phyloP scores from a whole-genome alignment of 768 basidiomycete genomes.

The Amanita brunnescens region DNA sequence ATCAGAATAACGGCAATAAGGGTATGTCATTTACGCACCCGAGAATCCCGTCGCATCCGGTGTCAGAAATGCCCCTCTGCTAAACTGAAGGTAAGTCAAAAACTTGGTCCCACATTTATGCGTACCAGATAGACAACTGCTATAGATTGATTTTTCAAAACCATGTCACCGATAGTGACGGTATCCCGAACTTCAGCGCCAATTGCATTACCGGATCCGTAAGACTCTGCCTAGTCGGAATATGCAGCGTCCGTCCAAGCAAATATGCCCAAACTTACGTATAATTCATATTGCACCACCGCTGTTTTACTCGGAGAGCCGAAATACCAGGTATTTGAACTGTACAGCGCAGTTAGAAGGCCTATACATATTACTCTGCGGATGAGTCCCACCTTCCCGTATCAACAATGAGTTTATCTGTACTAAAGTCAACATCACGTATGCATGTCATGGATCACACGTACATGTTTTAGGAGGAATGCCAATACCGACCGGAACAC shows the following conservation, averaged over 20 bases:
- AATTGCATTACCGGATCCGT: slow-evolving; percentile 56
- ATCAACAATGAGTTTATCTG: slow-evolving; percentile 3
- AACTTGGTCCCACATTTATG: background rate
- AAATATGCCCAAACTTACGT: slow-evolving; percentile 16
- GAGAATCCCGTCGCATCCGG: slow-evolving; percentile 53
- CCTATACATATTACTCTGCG: background rate
- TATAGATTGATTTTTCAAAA: slow-evolving; percentile 45
- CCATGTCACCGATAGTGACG: slow-evolving; percentile 45
- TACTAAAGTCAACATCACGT: background rate
- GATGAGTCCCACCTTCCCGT: slow-evolving; percentile 3
- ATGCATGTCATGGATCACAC: background rate
- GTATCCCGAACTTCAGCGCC: slow-evolving; percentile 47
- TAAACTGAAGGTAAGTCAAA: slow-evolving; percentile 1
- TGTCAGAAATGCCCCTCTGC: slow-evolving; percentile 23
- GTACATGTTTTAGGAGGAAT: background rate
- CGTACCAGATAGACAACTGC: slow-evolving; percentile 41
- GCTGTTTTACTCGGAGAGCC: too few species aligned
- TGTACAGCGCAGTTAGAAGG: background rate
- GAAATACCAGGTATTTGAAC: slow-evolving; percentile 28
- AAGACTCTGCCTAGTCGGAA: slow-evolving; percentile 35
- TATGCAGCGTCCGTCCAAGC: background rate
- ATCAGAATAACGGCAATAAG: background rate
- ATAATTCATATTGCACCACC: slow-evolving; percentile 18
- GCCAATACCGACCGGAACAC: background rate
- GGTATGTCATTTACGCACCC: slow-evolving; percentile 31